phyloP scores from a whole-genome alignment of 345 rosid genomes.

The Eucalyptus tenuipes region DNA sequence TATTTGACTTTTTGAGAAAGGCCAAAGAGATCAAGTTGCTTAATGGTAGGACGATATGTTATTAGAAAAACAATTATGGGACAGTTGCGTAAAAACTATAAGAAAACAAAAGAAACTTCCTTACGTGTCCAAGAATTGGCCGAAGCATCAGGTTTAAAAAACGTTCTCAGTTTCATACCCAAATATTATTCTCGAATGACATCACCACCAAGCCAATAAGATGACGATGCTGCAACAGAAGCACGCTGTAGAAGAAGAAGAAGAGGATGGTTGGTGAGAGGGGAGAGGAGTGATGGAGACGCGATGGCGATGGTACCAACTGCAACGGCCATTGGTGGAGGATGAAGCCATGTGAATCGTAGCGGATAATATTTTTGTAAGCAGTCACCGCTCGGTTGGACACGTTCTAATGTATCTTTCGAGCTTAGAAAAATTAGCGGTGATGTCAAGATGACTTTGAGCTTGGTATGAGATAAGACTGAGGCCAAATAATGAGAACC shows the following conservation, averaged over 20 bases:
- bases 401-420: background rate
- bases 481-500: background rate
- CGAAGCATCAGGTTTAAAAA: background rate
- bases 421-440: background rate
- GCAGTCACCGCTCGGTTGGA: background rate
- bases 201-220: background rate
- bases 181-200: background rate
- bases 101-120: background rate
- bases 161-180: background rate
- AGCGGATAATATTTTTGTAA: background rate
- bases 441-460: background rate
- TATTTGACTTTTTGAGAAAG: too few relatives aligned
- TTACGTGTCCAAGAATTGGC: background rate
- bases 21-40: background rate
- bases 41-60: background rate
- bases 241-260: background rate
- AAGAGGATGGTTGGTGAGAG: background rate
- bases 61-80: background rate
- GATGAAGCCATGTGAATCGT: background rate
- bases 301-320: background rate
- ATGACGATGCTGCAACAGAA: background rate
- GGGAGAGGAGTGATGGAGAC: background rate
- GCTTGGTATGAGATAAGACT: accelerated
- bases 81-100: background rate
- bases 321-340: background rate